Evolutionary conservation across 179 eudicot genomes (phyloP).

Genomic region (Spergularia azorica): DNA sequence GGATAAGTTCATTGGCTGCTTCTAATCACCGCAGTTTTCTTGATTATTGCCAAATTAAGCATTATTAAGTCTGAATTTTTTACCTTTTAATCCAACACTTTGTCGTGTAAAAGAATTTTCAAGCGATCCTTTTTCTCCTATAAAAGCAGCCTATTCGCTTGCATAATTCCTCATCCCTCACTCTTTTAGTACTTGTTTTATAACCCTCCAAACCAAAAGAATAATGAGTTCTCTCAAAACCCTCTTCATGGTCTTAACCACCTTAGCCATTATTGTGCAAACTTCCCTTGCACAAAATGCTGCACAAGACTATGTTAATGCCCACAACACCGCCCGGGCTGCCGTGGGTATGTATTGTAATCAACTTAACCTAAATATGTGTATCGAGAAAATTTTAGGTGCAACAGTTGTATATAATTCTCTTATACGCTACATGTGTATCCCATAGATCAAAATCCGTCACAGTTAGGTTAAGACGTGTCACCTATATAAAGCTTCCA

Average conservation of each 20-base stretch:
- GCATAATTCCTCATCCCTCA: not conserved
- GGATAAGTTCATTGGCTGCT: constrained; percentile 2
- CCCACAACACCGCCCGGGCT: constrained; percentile 45
- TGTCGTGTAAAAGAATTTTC: constrained; percentile 2
- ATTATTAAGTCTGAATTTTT: not conserved
- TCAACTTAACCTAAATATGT: not conserved
- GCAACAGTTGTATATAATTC: too few relatives aligned
- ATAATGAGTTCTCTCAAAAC: constrained; percentile 11
- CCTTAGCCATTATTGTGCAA: constrained; percentile 14
- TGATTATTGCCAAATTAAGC: not conserved
- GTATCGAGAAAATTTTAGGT: too few relatives aligned
- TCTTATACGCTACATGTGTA: too few relatives aligned
- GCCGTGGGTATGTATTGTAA: constrained; percentile 31
- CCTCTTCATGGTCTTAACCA: constrained; percentile 1
- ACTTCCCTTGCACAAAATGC: constrained; percentile 42
- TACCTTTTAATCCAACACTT: not conserved
- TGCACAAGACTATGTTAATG: constrained; percentile 40
- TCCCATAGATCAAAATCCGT: too few relatives aligned
- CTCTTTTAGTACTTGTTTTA: not conserved
- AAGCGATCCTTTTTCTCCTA: not conserved
- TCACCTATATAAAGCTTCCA: too few relatives aligned
- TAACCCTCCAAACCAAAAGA: not conserved
- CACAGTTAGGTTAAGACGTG: too few relatives aligned
- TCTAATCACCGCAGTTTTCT: constrained; percentile 3
- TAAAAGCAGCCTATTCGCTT: constrained; percentile 7